phyloP scores from a whole-genome alignment of 257 asterid genomes.

The Verbena officinalis region DNA sequence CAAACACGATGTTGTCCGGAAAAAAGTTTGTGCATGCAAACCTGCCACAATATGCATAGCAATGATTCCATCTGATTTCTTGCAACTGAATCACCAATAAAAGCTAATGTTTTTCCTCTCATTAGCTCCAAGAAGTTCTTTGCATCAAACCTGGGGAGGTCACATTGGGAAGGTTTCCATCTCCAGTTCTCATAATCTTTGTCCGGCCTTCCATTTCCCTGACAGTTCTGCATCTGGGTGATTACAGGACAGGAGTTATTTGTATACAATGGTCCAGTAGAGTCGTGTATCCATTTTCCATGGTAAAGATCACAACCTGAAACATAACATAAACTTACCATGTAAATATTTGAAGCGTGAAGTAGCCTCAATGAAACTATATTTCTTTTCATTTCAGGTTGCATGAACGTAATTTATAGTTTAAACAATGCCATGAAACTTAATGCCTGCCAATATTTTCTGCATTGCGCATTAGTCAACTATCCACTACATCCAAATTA shows the following conservation, averaged over 20 bases:
- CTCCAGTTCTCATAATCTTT: conserved; percentile 64
- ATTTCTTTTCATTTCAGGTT: not conserved
- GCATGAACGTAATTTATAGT: not conserved
- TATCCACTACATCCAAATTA: not conserved
- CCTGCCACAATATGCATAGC: conserved; percentile 75
- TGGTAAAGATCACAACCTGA: conserved; percentile 59
- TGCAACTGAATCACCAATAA: conserved; percentile 69
- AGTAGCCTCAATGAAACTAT: not conserved
- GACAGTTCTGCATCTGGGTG: conserved; percentile 62
- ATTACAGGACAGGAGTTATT: conserved; percentile 61
- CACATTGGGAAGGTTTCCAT: conserved; percentile 66
- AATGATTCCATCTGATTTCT: conserved; percentile 77
- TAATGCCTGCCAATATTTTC: not conserved
- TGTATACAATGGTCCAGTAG: conserved; percentile 55
- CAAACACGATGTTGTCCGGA: not conserved
- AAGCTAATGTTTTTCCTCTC: conserved; percentile 73
- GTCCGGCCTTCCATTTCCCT: conserved; percentile 74
- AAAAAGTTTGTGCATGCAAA: conserved; percentile 15
- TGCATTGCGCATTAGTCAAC: not conserved
- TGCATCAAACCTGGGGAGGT: conserved; percentile 56
- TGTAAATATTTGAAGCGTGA: conserved; percentile 2
- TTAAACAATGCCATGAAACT: not conserved
- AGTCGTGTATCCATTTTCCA: conserved; percentile 63
- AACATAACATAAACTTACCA: conserved; percentile 10
- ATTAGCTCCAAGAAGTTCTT: conserved; percentile 56